These are phyloP conservation scores for Cytospora paraplurivora DNA, from an alignment of 2,329 filamentous ascomycete genomes.

Conservation along the genomic window DNA sequence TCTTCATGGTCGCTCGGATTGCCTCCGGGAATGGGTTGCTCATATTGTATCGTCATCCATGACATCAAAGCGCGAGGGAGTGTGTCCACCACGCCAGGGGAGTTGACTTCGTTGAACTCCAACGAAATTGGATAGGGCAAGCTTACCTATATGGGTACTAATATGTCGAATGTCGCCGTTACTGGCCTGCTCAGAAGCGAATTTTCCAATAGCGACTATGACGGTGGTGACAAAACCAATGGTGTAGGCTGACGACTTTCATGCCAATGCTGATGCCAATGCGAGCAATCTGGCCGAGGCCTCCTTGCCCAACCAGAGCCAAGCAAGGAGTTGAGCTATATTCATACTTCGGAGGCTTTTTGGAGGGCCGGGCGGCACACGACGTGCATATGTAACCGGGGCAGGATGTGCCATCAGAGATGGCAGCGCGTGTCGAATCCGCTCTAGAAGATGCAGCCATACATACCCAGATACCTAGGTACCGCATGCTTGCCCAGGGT, in stretches of 20 bases:
- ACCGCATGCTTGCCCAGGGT: too few relatives aligned
- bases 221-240: neutral
- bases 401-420: conserved; percentile 24
- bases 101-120: neutral
- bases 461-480: too few relatives aligned
- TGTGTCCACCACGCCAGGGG: conserved; percentile 8
- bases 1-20: conserved; percentile 40
- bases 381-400: conserved; percentile 29
- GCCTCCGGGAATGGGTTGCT: conserved; percentile 42
- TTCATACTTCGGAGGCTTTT: conserved; percentile 12
- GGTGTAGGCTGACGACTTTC: neutral
- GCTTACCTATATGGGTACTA: neutral
- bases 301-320: conserved; percentile 24
- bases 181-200: neutral
- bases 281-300: conserved; percentile 3
- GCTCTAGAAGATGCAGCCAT: too few relatives aligned
- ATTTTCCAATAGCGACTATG: neutral
- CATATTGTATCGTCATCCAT: conserved; percentile 45
- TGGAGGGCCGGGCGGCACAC: conserved; percentile 20
- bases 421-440: neutral
- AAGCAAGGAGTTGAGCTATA: conserved; percentile 19
- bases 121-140: neutral
- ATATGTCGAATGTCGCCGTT: neutral
- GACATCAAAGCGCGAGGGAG: conserved; percentile 23
- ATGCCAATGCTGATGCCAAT: conserved; percentile 15